Evolutionary conservation across 2,329 filamentous ascomycete species (phyloP), one percentile per base, ranked within the genome.

Genomic region (Aspergillus tubingensis): DNA sequence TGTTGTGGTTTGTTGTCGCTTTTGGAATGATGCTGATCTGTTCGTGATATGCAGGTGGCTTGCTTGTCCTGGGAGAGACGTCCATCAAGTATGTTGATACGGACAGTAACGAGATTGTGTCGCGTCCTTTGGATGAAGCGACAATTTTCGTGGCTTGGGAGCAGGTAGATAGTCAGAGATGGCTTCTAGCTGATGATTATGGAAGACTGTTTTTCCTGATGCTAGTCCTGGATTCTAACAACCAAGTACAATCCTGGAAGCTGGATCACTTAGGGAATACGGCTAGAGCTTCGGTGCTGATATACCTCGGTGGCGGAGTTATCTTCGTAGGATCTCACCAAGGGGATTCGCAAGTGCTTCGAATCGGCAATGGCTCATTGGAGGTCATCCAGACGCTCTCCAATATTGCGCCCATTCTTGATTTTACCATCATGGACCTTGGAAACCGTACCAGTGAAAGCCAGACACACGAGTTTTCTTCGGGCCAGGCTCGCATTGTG

Each of bases 341-440:
- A 68, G 94, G 94, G 38, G 91, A 99, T 74, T 96, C 92, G 1
- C 92, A 97, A 72, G 83, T 98, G 8, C 85, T 95, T 51, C 82
- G 81, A 52, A 84, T 92, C 57, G 75, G 80, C 48, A 82, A 85
- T 55, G 81, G 88, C 32, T 83, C 82, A 0, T 81, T 93, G 61
- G 81, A 88, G 51, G 76, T 93, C 4, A 75, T 95, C 8, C 92
- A 96, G 71, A 89, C 86, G 0, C 82, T 96, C 58, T 80, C 86
- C 3, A 99, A 96, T 71, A 91, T 98, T 68, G 92, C 91, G 0
- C 95, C 95, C 0, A 91, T 99, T 44, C 79, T 98, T 41, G 95
- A 99, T 73, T 97, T 99, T 68, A 89, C 91, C 1, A 87, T 99
- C 15, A 96, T 98, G 92, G 95, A 98, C 70, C 90, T 98, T 83